Base-by-base conservation (phyloP, 2,329 filamentous ascomycete species). In the Exophiala alcalophila region DNA sequence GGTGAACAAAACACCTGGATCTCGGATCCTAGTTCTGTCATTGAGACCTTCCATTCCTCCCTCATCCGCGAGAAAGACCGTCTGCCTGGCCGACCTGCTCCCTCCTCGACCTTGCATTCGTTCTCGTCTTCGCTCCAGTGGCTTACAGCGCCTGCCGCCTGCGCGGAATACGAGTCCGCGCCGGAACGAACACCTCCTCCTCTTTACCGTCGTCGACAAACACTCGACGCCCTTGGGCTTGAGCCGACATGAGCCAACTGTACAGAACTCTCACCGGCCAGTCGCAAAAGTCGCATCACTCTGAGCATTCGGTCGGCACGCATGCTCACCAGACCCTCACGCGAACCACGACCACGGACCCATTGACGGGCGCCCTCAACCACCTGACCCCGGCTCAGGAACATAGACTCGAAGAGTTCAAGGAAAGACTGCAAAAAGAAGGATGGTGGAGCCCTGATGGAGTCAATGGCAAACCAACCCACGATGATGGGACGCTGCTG, bases 381-480 rank as follows among this genome's bases (percentile, higher is more conserved):
- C 83, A 91, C 65, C 73, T 96, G 47, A 86, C 71, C 18, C 69
- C 74, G 14, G 71, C 77, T 36, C 85, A 96, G 68, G 74, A 81
- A 54, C 67, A 73, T 20, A 79, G 82, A 12, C 72, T 96, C 36
- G 64, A 67, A 16, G 73, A 78, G 28, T 94, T 96, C 74, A 94
- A 90, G 70, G 61, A 63, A 8, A 61, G 84, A 25, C 74, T 86
- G 23, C 69, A 76, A 52, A 73, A 86, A 59, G 77, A 81, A 52
- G 81, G 79, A 6, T 74, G 71, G 52, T 72, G 71, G 52, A 66
- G 59, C 16, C 61, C 65, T 6, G 59, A 57, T 24, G 51, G 54
- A 19, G 42, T 62, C 53, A 51, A 59, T 34, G 62, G 56, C 37
- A 58, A 60, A 40, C 59, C 68, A 1, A 71, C 65, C 44, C 69